Percentiles rank a stretch among this genome's conserved stretches.
These are phyloP conservation scores for Penicillium goetzii DNA, from an alignment of 495 filamentous ascomycete species.

Conservation along the genomic window DNA sequence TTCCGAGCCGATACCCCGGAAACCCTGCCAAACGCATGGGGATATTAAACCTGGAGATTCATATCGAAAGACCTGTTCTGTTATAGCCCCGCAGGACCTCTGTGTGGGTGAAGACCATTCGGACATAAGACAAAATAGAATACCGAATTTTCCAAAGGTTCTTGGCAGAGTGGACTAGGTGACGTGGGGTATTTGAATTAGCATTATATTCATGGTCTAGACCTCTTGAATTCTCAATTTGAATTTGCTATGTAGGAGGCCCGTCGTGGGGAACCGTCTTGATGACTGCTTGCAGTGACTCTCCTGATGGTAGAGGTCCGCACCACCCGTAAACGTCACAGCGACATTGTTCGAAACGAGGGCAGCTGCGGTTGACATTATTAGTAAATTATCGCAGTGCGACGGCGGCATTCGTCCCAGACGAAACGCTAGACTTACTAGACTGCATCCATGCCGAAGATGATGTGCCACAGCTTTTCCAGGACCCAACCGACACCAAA, in stretches of 20 bases:
- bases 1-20: conserved; percentile 37
- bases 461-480: conserved; percentile 49
- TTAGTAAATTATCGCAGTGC: conserved; percentile 2
- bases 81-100: neutral
- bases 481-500: conserved; percentile 49
- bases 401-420: neutral
- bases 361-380: conserved; percentile 31
- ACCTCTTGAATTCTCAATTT: neutral
- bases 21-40: conserved; percentile 30
- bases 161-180: neutral
- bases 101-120: neutral
- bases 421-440: conserved; percentile 36
- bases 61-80: neutral
- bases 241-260: neutral
- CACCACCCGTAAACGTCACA: conserved; percentile 51
- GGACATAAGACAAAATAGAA: neutral
- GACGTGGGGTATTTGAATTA: neutral
- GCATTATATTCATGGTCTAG: neutral
- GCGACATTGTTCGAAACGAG: conserved; percentile 47
- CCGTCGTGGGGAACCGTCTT: neutral
- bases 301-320: conserved; percentile 41
- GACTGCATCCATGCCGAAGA: conserved; percentile 45
- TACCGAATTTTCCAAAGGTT: no score
- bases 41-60: neutral
- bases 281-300: conserved; percentile 27